phyloP scores from a whole-genome alignment of 495 filamentous ascomycete genomes.

The Margaritispora aquatica region DNA sequence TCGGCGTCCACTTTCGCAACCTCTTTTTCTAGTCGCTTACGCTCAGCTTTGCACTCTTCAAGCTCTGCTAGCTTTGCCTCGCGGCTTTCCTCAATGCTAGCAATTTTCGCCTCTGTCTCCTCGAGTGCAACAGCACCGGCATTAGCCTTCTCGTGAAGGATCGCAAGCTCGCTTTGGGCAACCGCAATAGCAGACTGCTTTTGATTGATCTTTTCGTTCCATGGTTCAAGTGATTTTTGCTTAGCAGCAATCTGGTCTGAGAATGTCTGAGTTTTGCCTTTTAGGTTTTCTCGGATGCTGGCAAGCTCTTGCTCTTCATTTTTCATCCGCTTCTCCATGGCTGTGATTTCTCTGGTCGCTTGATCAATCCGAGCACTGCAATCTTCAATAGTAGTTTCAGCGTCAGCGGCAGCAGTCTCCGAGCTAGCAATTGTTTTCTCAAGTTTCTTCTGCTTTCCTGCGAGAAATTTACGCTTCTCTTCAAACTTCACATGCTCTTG shows the following conservation, averaged over 20 bases:
- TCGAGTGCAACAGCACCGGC: slow-evolving; percentile 76
- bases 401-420: slow-evolving; percentile 60
- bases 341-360: slow-evolving; percentile 59
- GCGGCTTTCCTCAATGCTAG: slow-evolving; percentile 61
- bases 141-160: slow-evolving; percentile 80
- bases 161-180: slow-evolving; percentile 87
- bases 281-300: slow-evolving; percentile 72
- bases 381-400: slow-evolving; percentile 70
- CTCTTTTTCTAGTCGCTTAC: slow-evolving; percentile 66
- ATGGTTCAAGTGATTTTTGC: slow-evolving; percentile 92
- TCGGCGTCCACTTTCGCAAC: slow-evolving; percentile 62
- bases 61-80: slow-evolving; percentile 66
- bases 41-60: slow-evolving; percentile 66
- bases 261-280: slow-evolving; percentile 90
- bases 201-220: slow-evolving; percentile 93
- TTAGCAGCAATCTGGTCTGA: slow-evolving; percentile 88
- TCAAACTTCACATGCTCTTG: slow-evolving; percentile 96
- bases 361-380: slow-evolving; percentile 71
- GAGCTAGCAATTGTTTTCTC: slow-evolving; percentile 76
- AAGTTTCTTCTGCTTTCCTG: slow-evolving; percentile 86
- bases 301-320: slow-evolving; percentile 76
- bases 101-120: slow-evolving; percentile 77
- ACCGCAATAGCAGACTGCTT: slow-evolving; percentile 92
- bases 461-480: slow-evolving; percentile 91
- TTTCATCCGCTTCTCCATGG: slow-evolving; percentile 67